These are phyloP conservation scores for Martensiomyces pterosporus DNA, from an alignment of 192 early-diverging fungal genomes.

Conservation along the genomic window DNA sequence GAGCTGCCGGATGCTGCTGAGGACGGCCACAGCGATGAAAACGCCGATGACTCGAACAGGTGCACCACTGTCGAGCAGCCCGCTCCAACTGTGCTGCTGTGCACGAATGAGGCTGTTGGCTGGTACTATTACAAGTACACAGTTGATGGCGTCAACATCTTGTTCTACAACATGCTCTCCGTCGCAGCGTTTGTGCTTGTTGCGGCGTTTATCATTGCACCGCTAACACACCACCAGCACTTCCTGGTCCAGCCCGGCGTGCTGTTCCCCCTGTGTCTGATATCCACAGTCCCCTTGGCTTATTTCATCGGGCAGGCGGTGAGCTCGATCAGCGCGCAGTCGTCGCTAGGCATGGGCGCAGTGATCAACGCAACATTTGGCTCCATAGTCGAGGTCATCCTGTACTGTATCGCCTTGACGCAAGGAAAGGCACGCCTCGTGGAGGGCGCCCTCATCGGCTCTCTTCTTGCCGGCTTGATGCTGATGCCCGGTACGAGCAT, in stretches of 20 bases:
- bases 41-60: too few species aligned
- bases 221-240: slow-evolving; percentile 51
- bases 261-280: slow-evolving; percentile 65
- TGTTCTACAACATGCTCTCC: slow-evolving; percentile 88
- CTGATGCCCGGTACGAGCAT: slow-evolving; percentile 92
- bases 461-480: slow-evolving; percentile 82
- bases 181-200: slow-evolving; percentile 79
- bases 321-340: slow-evolving; percentile 94
- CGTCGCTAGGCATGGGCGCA: slow-evolving; percentile 85
- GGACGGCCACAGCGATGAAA: too few species aligned
- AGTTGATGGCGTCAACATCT: slow-evolving; percentile 93
- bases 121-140: slow-evolving; percentile 96
- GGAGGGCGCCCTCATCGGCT: slow-evolving; percentile 90
- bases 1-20: too few species aligned
- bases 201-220: slow-evolving; percentile 69
- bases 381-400: slow-evolving; percentile 91
- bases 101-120: slow-evolving; percentile 86
- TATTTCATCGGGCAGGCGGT: slow-evolving; percentile 98
- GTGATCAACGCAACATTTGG: slow-evolving; percentile 99
- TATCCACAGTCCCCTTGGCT: slow-evolving; percentile 84
- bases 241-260: slow-evolving; percentile 58
- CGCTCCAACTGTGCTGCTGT: slow-evolving; percentile 66
- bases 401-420: slow-evolving; percentile 85
- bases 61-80: slow-evolving; percentile 28
- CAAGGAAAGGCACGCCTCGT: slow-evolving; percentile 83